Percentiles rank a stretch among this genome's conserved stretches.
phyloP scores from a whole-genome alignment of 225 moss, liverwort and hornwort species.

The Marchantia paleacea region DNA sequence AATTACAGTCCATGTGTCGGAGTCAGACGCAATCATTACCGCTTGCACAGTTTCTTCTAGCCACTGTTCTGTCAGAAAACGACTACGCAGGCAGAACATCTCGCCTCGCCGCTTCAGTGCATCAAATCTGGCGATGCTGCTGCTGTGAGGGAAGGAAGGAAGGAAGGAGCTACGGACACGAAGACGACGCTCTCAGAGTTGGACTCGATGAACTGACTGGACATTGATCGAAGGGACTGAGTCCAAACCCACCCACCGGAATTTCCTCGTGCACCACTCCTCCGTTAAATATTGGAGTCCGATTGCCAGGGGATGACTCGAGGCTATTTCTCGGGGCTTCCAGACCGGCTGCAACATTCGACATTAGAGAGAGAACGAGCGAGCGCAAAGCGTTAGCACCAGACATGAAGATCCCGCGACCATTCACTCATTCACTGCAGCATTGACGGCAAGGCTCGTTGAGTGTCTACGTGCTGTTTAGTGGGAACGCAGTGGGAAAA shows the following conservation, averaged over 20 bases:
- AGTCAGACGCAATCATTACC: not conserved
- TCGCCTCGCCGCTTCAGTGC: no score
- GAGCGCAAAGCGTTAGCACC: not conserved
- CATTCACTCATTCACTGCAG: not conserved
- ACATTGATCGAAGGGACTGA: not conserved
- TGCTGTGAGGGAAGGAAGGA: not conserved
- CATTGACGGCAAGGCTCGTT: not conserved
- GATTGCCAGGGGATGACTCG: constrained; percentile 57
- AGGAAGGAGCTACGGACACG: not conserved
- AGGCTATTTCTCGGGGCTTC: constrained; percentile 84
- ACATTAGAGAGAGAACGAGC: not conserved
- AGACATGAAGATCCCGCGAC: not conserved
- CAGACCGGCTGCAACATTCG: constrained; percentile 43
- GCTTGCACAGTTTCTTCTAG: not conserved
- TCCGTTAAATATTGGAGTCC: constrained; percentile 37
- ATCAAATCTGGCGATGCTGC: no score
- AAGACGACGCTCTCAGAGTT: not conserved
- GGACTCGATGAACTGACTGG: not conserved
- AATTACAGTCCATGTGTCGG: not conserved
- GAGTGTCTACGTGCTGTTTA: not conserved
- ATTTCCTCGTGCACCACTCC: constrained; percentile 54
- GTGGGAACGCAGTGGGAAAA: not conserved
- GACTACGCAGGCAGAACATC: not conserved
- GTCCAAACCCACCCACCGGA: constrained; percentile 43
- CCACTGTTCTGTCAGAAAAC: not conserved